Base-by-base conservation (phyloP, 148 eudicot species). In the Chenopodium formosanum region DNA sequence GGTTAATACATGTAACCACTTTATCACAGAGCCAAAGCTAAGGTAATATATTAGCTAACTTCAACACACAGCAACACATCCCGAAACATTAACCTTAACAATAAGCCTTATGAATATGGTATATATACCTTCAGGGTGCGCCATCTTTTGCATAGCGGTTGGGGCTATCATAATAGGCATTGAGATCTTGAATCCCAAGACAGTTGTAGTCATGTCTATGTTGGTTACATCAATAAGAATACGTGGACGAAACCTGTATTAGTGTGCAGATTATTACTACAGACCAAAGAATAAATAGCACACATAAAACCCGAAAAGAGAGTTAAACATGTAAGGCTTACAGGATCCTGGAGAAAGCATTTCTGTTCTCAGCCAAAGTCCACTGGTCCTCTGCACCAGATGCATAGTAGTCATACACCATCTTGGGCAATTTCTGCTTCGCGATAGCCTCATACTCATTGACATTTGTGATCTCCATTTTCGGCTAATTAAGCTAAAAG, bases 381-480 rank as follows among this genome's bases (percentile, higher is more conserved):
- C 99, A 96, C 77, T 96, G 95, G 81, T 96, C 99, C 87, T 96
- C 99, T 58, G 99, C 97, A 79, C 99, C 99, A 2, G 99, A 96
- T 82, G 99, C 99, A 86, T 96, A 96, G 90, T 96, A 96, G 82
- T 96, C 99, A 50, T 82, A 96, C 58, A 78, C 94, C 97, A 92
- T 94, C 91, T 96, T 94, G 19, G 99, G 98, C 86, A 96, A 80
- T 82, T 92, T 96, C 85, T 94, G 87, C 91, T 96, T 96, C 60
- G 99, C 99, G 46, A 96, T 92, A 37, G 90, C 99, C 78, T 96
- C 90, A 83, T 94, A 96, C 90, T 96, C 99, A 11, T 66, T 85
- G 2, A 96, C 94, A 79, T 96, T 96, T 65, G 99, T 96, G 27
- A 94, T 88, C 90, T 90, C 97, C 93, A 93, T 93, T 46, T 79